Evolutionary conservation across 2,329 filamentous ascomycete genomes (phyloP), one percentile per base, ranked within the genome.

Genomic region (Pyricularia grisea): DNA sequence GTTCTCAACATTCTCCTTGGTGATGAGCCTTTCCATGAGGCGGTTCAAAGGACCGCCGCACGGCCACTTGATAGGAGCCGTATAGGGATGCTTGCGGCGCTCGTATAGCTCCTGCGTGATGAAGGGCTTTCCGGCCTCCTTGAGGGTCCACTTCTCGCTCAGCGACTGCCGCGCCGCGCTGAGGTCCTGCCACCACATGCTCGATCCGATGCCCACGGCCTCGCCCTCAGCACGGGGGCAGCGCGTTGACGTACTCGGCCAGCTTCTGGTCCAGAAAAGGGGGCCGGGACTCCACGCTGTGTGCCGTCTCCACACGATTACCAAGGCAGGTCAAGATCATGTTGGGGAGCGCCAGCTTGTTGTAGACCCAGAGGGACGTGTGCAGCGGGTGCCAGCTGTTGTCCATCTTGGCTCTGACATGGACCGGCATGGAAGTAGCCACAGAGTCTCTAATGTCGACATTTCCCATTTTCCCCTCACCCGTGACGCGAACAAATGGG

Each of bases 61-160:
- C 0, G 77, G 76, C 71, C 79, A 86, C 27, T 72, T 75, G 0
- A 76, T 75, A 0, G 84, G 84, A 1, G 82, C 84, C n/a, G 78
- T 73, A 71, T 82, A 86, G 0, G 82, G 78, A n/a, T 83, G 78
- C 73, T 86, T 87, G 70, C 76, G 81, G 11, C 82, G 76, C 33
- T 78, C 74, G 73, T 85, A 86, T 4, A 86, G 73, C 74, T 87
- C 84, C 17, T 82, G 75, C 0, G 83, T 84, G 69, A 86, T 79
- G 71, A 81, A 86, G 2, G 83, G 82, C 69, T 78, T 79, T 25
- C 77, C 78, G 0, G 83, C 84, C 72, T 87, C 81, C 3, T 82
- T 80, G 0, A 86, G 78, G 31, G 86, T 80, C 78, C 81, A 83
- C 70, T 87, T 85, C 74, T 85, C 83, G 1, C 73, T 73, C 60